Base-by-base conservation (phyloP, 2,329 filamentous ascomycete species). In the Aspergillus fructus region DNA sequence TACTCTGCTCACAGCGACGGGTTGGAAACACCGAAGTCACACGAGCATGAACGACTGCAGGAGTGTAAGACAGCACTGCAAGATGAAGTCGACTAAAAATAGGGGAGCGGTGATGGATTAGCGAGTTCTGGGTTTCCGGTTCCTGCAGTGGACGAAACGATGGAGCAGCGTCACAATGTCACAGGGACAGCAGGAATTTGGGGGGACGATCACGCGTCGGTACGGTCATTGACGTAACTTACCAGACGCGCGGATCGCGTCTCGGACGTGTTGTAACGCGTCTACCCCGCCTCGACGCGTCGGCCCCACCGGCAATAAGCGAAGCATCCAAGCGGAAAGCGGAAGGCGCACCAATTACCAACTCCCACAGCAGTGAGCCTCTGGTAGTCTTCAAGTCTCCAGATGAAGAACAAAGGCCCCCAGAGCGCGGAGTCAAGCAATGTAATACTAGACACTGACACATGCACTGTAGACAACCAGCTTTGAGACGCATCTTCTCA, bases 161-260 rank as follows among this genome's bases (percentile, higher is more conserved):
- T 52, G 11, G n/a, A 40, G 23, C 9, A 17, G 19, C 12, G 12
- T 49, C 34, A 19, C 19, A 19, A 5, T 19, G 33, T 49, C 33
- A 49, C 27, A 30, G 23, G n/a, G 45, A 30, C 45, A 48, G 34
- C 45, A 48, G 13, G 9, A n/a, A n/a, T 13, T 47, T 34, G 34
- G 42, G 17, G 24, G 17, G 30, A 39, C 17, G 27, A 52, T 34
- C 34, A 15, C 53, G 46, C 41, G 43, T 19, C 21, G 47, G 50
- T 47, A 53, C 40, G 24, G 40, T 55, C 27, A n/a, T 48, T 59
- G 62, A 62, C 24, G 60, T 62, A 63, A 56, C 5, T 56, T 63
- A 65, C 62, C 56, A 60, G 30, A 56, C 62, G 64, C 63, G 63
- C 60, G 58, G 50, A 57, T 49, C 63, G 63, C 60, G 63, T 61